phyloP scores from a whole-genome alignment of 805 yeast species.

The Pichia thaimueangensis region DNA sequence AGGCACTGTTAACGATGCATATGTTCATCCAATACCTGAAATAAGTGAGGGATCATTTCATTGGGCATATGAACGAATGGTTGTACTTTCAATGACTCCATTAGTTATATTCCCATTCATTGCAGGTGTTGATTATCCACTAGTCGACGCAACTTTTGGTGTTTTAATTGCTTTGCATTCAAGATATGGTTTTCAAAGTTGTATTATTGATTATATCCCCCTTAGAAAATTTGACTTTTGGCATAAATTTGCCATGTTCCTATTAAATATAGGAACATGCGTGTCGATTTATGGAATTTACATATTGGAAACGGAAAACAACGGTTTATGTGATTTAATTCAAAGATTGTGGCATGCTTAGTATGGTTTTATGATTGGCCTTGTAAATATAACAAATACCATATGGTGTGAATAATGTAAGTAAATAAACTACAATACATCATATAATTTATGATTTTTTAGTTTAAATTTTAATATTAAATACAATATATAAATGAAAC shows the following conservation, averaged over 20 bases:
- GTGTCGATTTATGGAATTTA: slow-evolving; percentile 76
- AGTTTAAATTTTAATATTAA: too few relatives aligned
- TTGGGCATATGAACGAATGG: slow-evolving; percentile 83
- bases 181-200: slow-evolving; percentile 81
- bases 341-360: slow-evolving; percentile 53
- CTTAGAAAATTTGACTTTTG: slow-evolving; percentile 74
- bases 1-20: slow-evolving; percentile 94
- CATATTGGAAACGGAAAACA: slow-evolving; percentile 69
- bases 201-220: slow-evolving; percentile 92
- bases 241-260: slow-evolving; percentile 60
- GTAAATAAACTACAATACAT: too few relatives aligned
- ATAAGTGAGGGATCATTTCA: slow-evolving; percentile 79
- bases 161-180: slow-evolving; percentile 66
- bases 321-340: slow-evolving; percentile 68
- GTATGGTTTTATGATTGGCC: too few relatives aligned
- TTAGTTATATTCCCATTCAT: slow-evolving; percentile 68
- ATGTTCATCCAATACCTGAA: slow-evolving; percentile 53
- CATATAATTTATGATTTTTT: too few relatives aligned
- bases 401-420: too few relatives aligned
- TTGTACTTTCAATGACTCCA: slow-evolving; percentile 71
- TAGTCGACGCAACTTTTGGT: slow-evolving; percentile 69
- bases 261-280: slow-evolving; percentile 67
- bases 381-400: too few relatives aligned
- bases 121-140: slow-evolving; percentile 61
- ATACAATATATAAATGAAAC: too few relatives aligned